Conservation (phyloP, 805 yeast genomes). For the Lachancea nothofagi region DNA sequence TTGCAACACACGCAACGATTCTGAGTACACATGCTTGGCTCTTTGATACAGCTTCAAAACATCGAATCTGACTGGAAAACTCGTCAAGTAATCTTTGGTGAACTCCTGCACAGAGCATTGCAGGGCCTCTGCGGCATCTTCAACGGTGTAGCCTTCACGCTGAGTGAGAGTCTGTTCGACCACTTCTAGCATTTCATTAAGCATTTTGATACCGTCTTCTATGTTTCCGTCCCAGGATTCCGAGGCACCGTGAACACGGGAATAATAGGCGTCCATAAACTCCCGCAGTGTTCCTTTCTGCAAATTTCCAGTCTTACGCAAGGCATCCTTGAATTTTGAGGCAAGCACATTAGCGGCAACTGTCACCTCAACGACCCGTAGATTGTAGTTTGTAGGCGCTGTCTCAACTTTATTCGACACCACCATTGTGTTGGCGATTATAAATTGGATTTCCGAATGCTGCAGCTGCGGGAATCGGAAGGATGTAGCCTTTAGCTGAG, state of each 20-base stretch:
- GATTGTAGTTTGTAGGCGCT: slow-evolving; percentile 62
- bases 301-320: slow-evolving; percentile 46
- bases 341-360: slow-evolving; percentile 61
- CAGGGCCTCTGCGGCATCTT: slow-evolving; percentile 42
- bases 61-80: slow-evolving; percentile 54
- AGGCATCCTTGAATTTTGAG: slow-evolving; percentile 37
- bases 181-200: slow-evolving; percentile 38
- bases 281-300: slow-evolving; percentile 58
- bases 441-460: slow-evolving; percentile 43
- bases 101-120: slow-evolving; percentile 41
- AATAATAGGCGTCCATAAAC: slow-evolving; percentile 48
- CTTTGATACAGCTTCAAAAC: slow-evolving; percentile 52
- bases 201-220: slow-evolving; percentile 37
- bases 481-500: slow-evolving; percentile 49
- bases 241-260: slow-evolving; percentile 20
- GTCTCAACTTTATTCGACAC: slow-evolving; percentile 63
- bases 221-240: slow-evolving; percentile 46
- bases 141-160: slow-evolving; percentile 45
- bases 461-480: slow-evolving; percentile 46
- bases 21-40: slow-evolving; percentile 58
- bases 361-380: slow-evolving; percentile 67
- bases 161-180: slow-evolving; percentile 41
- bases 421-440: slow-evolving; percentile 59
- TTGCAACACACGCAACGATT: slow-evolving; percentile 52
- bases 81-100: slow-evolving; percentile 39